phyloP scores from a whole-genome alignment of 2,329 filamentous ascomycete genomes.

The Aureobasidium zeae region DNA sequence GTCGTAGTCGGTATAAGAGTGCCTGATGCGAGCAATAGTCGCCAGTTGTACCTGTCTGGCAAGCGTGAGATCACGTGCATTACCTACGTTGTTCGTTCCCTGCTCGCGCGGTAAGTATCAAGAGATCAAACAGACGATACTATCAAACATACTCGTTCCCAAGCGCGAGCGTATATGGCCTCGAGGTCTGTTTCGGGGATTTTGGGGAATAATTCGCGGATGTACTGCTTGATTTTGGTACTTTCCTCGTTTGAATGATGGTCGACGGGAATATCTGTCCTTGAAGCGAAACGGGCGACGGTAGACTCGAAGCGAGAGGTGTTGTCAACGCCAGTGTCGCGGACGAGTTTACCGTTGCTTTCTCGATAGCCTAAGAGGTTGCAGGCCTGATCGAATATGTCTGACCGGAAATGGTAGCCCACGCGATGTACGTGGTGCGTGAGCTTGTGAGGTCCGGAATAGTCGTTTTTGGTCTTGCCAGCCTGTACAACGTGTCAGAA shows the following conservation, averaged over 20 bases:
- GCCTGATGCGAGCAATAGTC: slow-evolving; percentile 53
- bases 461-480: slow-evolving; percentile 13
- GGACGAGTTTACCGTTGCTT: slow-evolving; percentile 21
- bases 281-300: slow-evolving; percentile 13
- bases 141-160: slow-evolving; percentile 42
- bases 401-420: slow-evolving; percentile 53
- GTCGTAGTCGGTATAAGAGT: slow-evolving; percentile 55
- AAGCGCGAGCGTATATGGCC: slow-evolving; percentile 51
- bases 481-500: slow-evolving; percentile 2
- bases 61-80: slow-evolving; percentile 44
- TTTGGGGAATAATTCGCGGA: slow-evolving; percentile 54
- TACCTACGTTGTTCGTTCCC: slow-evolving; percentile 50
- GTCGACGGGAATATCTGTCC: slow-evolving; percentile 7
- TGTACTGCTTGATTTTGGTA: slow-evolving; percentile 46
- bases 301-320: slow-evolving; percentile 15
- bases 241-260: slow-evolving; percentile 25
- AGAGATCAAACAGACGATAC: neutral
- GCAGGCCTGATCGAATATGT: slow-evolving; percentile 51
- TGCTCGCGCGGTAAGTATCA: slow-evolving; percentile 25
- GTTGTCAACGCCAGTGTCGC: slow-evolving; percentile 21
- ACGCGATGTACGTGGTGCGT: slow-evolving; percentile 53
- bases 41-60: slow-evolving; percentile 52
- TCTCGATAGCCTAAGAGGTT: slow-evolving; percentile 38
- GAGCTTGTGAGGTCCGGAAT: slow-evolving; percentile 29
- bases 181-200: slow-evolving; percentile 50